These are phyloP conservation scores for Sclerotinia spermophila DNA, from an alignment of 2,329 filamentous ascomycete species.

Conservation along the genomic window DNA sequence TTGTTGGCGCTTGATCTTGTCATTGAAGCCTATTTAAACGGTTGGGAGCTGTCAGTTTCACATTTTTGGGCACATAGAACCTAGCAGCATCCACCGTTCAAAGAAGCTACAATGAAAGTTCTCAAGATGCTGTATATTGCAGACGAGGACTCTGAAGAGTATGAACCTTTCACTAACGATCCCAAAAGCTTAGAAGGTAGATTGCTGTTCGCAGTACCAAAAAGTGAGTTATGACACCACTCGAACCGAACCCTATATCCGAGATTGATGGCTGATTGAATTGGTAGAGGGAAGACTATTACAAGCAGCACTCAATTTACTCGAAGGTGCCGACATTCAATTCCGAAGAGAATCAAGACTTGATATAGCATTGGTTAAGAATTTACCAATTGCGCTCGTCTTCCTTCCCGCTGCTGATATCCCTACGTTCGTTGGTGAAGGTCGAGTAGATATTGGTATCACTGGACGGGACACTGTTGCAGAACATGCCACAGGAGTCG, in stretches of 20 bases:
- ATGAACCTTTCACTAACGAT: slow-evolving; percentile 41
- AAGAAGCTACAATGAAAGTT: slow-evolving; percentile 4
- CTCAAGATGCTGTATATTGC: background rate
- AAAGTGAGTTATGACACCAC: slow-evolving; percentile 63
- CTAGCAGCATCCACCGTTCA: background rate
- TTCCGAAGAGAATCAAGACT: slow-evolving; percentile 93
- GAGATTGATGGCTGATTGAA: slow-evolving; percentile 20
- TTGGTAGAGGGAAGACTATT: slow-evolving; percentile 83
- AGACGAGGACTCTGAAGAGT: slow-evolving; percentile 45
- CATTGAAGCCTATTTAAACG: slow-evolving; percentile 1
- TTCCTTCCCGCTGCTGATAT: slow-evolving; percentile 98
- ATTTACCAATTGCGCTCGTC: slow-evolving; percentile 89
- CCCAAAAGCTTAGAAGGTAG: slow-evolving; percentile 76
- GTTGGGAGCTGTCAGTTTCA: background rate
- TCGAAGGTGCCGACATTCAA: slow-evolving; percentile 91
- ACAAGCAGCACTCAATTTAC: slow-evolving; percentile 80
- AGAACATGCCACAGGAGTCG: slow-evolving; percentile 73
- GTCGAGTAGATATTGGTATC: slow-evolving; percentile 88
- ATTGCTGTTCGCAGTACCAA: slow-evolving; percentile 94
- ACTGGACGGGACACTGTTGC: slow-evolving; percentile 90
- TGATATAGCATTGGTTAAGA: slow-evolving; percentile 97
- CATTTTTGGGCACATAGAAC: background rate
- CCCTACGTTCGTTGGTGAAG: slow-evolving; percentile 94
- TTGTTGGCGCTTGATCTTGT: slow-evolving; percentile 17
- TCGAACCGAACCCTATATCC: slow-evolving; percentile 8